Conservation (phyloP, 2,329 filamentous ascomycete species). For the Epichloe amarillans region DNA sequence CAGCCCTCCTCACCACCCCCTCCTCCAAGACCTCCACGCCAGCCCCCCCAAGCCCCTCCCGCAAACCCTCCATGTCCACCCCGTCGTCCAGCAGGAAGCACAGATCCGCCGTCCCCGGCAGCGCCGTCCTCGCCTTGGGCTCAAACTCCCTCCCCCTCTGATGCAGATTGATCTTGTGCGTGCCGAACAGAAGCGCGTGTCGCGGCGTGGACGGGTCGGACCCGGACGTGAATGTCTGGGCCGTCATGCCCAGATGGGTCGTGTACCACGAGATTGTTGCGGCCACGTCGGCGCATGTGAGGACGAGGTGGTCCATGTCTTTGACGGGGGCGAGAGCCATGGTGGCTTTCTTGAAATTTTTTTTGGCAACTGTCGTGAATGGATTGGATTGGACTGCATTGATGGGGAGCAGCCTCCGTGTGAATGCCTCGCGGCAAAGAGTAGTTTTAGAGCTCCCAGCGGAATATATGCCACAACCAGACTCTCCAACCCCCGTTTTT, state of each 20-base stretch:
- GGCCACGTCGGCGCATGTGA: conserved; percentile 39
- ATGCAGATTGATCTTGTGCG: conserved; percentile 50
- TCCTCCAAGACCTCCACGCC: conserved; percentile 38
- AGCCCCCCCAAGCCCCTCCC: conserved; percentile 25
- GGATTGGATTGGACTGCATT: background rate
- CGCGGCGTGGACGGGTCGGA: conserved; percentile 22
- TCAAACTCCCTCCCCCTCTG: conserved; percentile 42
- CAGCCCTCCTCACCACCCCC: conserved; percentile 44
- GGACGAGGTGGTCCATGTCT: conserved; percentile 46
- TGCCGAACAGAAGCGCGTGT: conserved; percentile 42
- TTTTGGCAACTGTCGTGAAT: background rate
- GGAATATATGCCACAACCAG: too few species aligned
- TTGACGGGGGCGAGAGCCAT: conserved; percentile 18
- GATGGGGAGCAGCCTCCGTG: background rate
- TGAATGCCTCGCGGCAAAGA: too few species aligned
- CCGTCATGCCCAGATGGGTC: conserved; percentile 41
- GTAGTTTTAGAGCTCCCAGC: too few species aligned
- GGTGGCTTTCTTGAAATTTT: background rate
- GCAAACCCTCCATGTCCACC: conserved; percentile 29
- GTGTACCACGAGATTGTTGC: conserved; percentile 41
- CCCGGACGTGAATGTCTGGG: conserved; percentile 34
- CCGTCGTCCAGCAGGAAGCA: conserved; percentile 42
- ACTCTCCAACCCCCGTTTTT: too few species aligned
- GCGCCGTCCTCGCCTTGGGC: conserved; percentile 39
- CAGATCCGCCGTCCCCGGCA: conserved; percentile 44